Evolutionary conservation across 2,329 filamentous ascomycete genomes (phyloP).

Genomic region (Trichoderma atrobrunneum): DNA sequence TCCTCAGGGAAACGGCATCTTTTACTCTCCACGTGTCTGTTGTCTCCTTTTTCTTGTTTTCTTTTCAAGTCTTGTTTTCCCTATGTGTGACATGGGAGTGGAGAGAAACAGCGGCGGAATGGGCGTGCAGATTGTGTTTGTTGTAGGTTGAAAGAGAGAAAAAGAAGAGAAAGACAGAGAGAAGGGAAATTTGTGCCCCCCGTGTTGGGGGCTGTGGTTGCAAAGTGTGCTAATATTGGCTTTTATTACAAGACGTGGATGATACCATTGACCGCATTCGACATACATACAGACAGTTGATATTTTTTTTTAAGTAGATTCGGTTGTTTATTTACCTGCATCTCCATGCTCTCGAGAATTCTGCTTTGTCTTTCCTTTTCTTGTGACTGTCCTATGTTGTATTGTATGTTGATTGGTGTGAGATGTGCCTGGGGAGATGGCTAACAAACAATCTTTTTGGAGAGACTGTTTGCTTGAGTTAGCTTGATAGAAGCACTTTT

Average conservation of each 20-base stretch:
- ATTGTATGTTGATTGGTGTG: not conserved
- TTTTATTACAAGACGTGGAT: constrained; percentile 37
- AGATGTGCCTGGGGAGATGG: not conserved
- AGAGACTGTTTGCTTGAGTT: rapidly evolving
- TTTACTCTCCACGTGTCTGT: not conserved
- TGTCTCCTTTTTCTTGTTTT: not conserved
- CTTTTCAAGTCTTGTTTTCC: constrained; percentile 16
- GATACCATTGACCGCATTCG: constrained; percentile 43
- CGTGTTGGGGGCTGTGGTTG: not conserved
- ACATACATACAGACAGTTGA: constrained; percentile 19
- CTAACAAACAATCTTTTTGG: not conserved
- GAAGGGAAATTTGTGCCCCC: constrained; percentile 1
- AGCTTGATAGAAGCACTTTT: not conserved
- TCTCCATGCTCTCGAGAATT: constrained; percentile 2
- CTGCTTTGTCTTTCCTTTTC: not conserved
- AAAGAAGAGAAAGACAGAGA: not conserved
- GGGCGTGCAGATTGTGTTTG: not conserved
- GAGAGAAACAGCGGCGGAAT: constrained; percentile 16
- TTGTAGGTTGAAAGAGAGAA: not conserved
- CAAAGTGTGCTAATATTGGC: constrained; percentile 27
- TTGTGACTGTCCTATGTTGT: not conserved
- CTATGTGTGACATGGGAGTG: not conserved
- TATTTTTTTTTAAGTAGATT: constrained; percentile 14
- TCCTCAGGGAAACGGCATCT: constrained; percentile 9
- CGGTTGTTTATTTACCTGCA: constrained; percentile 11